phyloP scores from a whole-genome alignment of 2,329 filamentous ascomycete genomes.

The Sclerotinia nivalis region DNA sequence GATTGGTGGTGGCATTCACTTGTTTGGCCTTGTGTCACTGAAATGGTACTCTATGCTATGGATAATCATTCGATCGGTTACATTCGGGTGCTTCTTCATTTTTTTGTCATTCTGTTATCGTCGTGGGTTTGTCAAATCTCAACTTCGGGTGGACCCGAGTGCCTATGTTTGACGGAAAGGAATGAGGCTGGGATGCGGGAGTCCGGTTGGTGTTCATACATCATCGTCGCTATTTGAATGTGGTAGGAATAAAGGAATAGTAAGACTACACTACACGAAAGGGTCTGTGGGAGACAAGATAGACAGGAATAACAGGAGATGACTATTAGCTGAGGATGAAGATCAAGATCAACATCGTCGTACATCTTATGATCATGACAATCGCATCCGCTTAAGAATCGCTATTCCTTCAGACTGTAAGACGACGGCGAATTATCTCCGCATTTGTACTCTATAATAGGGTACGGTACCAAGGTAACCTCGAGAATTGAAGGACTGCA shows the following conservation, averaged over 20 bases:
- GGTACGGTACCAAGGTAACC: not conserved
- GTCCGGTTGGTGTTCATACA: conserved; percentile 2
- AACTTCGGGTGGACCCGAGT: conserved; percentile 16
- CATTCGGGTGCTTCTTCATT: conserved; percentile 2
- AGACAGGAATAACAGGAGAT: not conserved
- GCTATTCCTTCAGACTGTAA: not conserved
- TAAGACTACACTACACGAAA: conserved; percentile 1
- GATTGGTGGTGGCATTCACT: not conserved
- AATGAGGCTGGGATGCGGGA: conserved; percentile 13
- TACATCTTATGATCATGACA: conserved; percentile 11
- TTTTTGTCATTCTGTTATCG: not conserved
- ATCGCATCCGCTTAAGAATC: not conserved
- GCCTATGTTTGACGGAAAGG: conserved; percentile 8
- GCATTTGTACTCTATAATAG: conserved; percentile 1
- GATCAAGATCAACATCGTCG: conserved; percentile 6
- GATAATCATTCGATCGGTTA: conserved; percentile 12
- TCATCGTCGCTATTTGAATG: not conserved
- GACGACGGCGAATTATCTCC: conserved; percentile 11
- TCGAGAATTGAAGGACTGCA: conserved; percentile 9
- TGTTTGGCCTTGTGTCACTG: conserved; percentile 4
- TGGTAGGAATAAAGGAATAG: not conserved
- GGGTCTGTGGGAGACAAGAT: not conserved
- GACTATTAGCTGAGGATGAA: conserved; percentile 6
- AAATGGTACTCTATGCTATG: conserved; percentile 4
- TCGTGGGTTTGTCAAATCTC: conserved; percentile 14